Conservation (phyloP, 2,329 filamentous ascomycete species). For the Pleomassaria siparia region DNA sequence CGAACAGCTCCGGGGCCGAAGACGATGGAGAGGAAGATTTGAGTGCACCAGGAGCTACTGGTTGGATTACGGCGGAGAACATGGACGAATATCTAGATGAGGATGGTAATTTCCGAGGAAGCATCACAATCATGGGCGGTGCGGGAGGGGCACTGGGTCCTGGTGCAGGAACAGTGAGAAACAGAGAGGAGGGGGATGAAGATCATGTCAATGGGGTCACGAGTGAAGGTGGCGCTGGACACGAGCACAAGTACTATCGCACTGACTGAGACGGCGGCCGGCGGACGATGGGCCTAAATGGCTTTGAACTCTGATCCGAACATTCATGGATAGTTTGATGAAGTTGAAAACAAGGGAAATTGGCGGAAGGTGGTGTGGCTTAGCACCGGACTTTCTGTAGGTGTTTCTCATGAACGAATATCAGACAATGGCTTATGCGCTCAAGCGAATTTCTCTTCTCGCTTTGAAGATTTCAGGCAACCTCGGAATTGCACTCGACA, state of each 20-base stretch:
- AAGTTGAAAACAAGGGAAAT: background rate
- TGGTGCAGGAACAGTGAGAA: constrained; percentile 41
- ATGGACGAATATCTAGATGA: constrained; percentile 67
- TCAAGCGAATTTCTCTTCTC: background rate
- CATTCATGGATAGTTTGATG: background rate
- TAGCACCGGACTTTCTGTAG: background rate
- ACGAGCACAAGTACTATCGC: constrained; percentile 41
- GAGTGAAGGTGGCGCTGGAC: constrained; percentile 18
- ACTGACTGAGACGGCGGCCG: constrained; percentile 22
- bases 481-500: too few species aligned
- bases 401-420: background rate
- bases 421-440: background rate
- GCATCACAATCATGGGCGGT: constrained; percentile 20
- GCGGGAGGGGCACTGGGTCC: constrained; percentile 35
- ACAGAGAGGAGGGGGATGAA: constrained; percentile 32
- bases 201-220: constrained; percentile 28
- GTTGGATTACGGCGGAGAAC: constrained; percentile 92
- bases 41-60: constrained; percentile 71
- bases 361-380: background rate
- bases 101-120: constrained; percentile 41
- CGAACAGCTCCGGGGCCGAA: constrained; percentile 57
- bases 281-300: too few species aligned
- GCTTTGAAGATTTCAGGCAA: background rate
- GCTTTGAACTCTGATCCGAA: background rate
- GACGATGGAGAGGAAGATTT: constrained; percentile 54